Evolutionary conservation across 1,284 basidiomycete genomes (phyloP), one percentile per base, ranked within the genome.

Genomic region (Cutaneotrichosporon dermatis): DNA sequence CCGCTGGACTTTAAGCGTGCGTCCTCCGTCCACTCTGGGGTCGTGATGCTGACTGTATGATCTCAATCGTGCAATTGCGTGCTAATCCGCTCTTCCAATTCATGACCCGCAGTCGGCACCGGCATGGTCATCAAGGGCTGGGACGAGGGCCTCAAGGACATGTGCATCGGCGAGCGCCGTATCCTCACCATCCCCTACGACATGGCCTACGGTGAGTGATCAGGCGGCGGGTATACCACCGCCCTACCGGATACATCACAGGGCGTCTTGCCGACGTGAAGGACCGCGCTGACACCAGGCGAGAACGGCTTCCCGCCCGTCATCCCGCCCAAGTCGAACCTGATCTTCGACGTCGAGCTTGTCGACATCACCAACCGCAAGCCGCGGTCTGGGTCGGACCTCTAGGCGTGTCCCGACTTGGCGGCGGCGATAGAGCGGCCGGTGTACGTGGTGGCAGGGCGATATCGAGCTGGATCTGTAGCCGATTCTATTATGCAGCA

Each of bases 151-250:
- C 69, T 84, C 13, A 67, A 80, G 13, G 81, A 82, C 69, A 94
- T 96, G 88, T 97, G 94, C 76, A 74, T 90, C 40, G 83, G 85
- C 60, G 94, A 98, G 81, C 93, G 92, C 82, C 87, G 94, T 49
- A 90, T 83, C n/a, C 83, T 97, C 64, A 91, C 87, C 15, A 93
- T 93, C 65, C 92, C 92, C 13, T 74, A 88, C 11, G 64, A 81
- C 53, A 79, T 86, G 78, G 92, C 85, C 11, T 95, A 94, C 71
- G 92, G 92, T 92, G 62, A 63, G 87, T 81, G 15, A 51, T 66
- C 43, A 34, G 40, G 43, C 15, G n/a, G 5, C 25, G 15, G 43
- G 11, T 65, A 69, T 4, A 11, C 41, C n/a, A 4, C 2, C n/a
- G 37, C 25, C 25, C 25, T 25, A 25, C 25, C 25, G 25, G 25